phyloP scores from a whole-genome alignment of 257 asterid genomes.

The Rhazya stricta region DNA sequence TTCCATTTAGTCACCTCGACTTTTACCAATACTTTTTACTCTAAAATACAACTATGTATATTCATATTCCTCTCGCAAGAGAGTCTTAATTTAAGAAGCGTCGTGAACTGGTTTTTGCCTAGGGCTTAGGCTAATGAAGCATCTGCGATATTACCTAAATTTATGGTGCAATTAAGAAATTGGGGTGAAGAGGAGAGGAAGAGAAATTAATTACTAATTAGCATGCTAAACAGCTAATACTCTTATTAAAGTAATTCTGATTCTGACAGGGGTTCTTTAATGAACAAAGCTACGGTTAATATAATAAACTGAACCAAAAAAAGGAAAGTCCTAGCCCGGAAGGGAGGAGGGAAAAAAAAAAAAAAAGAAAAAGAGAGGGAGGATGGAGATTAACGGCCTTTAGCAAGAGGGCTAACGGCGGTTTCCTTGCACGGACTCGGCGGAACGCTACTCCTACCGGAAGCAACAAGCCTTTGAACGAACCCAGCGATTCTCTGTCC shows the following conservation, averaged over 20 bases:
- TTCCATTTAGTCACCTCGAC: background rate
- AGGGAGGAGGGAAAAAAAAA: no score
- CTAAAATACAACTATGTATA: no score
- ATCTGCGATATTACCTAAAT: no score
- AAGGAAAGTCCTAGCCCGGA: background rate
- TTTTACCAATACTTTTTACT: background rate
- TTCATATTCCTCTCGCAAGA: background rate
- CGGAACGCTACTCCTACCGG: slow-evolving; percentile 76
- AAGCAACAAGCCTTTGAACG: slow-evolving; percentile 75
- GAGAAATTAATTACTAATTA: background rate
- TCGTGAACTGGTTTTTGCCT: no score
- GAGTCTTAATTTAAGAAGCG: no score
- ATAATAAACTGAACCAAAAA: slow-evolving; percentile 4
- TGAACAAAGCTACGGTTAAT: slow-evolving; percentile 7
- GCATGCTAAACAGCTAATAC: background rate
- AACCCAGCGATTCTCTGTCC: slow-evolving; percentile 60
- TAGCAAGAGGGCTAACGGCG: slow-evolving; percentile 70
- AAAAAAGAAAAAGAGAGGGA: background rate
- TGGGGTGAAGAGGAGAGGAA: background rate
- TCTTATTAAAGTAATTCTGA: slow-evolving; percentile 10
- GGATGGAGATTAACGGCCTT: slow-evolving; percentile 58
- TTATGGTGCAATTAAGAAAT: background rate
- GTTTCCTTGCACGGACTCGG: slow-evolving; percentile 95
- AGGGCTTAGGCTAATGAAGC: no score
- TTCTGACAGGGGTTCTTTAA: slow-evolving; percentile 13